Conservation (phyloP, 306 rosid species). For the Prosopis cineraria region DNA sequence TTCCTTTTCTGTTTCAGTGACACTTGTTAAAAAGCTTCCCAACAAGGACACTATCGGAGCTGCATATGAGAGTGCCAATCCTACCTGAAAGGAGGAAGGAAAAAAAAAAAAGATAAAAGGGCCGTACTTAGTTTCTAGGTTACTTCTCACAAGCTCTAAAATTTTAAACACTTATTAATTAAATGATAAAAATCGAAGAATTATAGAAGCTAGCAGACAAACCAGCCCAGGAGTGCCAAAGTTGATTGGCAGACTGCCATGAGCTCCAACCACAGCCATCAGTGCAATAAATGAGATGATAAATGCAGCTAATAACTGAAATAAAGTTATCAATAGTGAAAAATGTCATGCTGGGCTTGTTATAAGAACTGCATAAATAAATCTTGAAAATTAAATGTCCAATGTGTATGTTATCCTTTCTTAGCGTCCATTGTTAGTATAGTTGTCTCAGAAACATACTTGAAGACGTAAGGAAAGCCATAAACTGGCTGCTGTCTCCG, state of each 20-base stretch:
- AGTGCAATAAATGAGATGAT: conserved; percentile 83
- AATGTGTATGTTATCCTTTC: conserved; percentile 8
- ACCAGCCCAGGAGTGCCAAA: conserved; percentile 97
- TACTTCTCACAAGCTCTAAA: background rate
- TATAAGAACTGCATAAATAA: background rate
- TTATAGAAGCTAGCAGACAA: conserved; percentile 39
- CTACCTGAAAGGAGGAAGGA: conserved; percentile 72
- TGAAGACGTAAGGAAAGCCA: conserved; percentile 99
- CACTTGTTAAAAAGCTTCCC: conserved; percentile 87
- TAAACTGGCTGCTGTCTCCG: conserved; percentile 91
- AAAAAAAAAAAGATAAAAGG: conserved; percentile 10
- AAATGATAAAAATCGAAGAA: conserved; percentile 30
- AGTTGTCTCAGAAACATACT: conserved; percentile 45
- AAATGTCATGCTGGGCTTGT: conserved; percentile 24
- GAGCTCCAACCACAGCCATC: conserved; percentile 88
- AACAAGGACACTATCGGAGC: conserved; percentile 84
- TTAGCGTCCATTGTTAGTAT: conserved; percentile 8
- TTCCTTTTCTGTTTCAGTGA: conserved; percentile 97
- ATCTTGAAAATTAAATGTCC: conserved; percentile 17
- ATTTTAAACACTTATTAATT: background rate
- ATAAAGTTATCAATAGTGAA: conserved; percentile 32
- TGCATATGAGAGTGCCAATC: conserved; percentile 91
- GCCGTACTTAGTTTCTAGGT: conserved; percentile 24
- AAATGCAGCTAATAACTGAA: conserved; percentile 83
- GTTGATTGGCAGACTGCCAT: conserved; percentile 62